phyloP scores from a whole-genome alignment of 169 alveolate species.

The Eimeria zaria region DNA sequence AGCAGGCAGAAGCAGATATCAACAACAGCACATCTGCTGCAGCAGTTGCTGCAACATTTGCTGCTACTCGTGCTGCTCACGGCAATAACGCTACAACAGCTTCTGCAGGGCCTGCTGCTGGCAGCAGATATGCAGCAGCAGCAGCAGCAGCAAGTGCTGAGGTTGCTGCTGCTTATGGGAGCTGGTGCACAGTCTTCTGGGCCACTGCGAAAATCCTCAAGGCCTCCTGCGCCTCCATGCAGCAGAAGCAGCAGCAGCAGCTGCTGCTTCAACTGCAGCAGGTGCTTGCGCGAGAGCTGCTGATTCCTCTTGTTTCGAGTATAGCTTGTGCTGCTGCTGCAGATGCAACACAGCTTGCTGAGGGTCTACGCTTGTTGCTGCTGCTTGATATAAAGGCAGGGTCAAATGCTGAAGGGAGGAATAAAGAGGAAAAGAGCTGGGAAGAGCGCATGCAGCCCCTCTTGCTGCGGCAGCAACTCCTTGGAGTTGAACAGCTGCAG shows the following conservation, averaged over 20 bases:
- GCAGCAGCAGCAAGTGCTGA: background rate
- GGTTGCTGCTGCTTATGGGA: background rate
- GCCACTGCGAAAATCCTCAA: constrained; percentile 15
- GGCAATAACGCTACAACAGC: background rate
- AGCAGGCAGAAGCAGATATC: background rate
- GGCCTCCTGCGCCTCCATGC: constrained; percentile 4
- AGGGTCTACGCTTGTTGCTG: constrained; percentile 46
- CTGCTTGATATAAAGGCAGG: constrained; percentile 18
- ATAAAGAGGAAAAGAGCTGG: background rate
- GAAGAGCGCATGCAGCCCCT: background rate
- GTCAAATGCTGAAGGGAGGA: background rate
- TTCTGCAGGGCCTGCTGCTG: background rate
- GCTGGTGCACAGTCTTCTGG: constrained; percentile 66
- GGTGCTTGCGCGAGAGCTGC: constrained; percentile 11
- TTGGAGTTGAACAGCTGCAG: constrained; percentile 3
- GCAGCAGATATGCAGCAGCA: background rate
- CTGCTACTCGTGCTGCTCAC: background rate
- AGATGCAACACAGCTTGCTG: constrained; percentile 7
- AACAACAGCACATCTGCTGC: background rate
- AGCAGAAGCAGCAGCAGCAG: background rate
- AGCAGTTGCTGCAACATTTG: background rate
- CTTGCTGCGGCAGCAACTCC: constrained; percentile 30
- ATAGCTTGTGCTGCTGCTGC: constrained; percentile 11
- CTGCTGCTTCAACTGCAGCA: background rate
- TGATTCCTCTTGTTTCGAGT: background rate